Base-by-base conservation (phyloP, 1,139 yeast species). In the Debaryomyces subglobosus region DNA sequence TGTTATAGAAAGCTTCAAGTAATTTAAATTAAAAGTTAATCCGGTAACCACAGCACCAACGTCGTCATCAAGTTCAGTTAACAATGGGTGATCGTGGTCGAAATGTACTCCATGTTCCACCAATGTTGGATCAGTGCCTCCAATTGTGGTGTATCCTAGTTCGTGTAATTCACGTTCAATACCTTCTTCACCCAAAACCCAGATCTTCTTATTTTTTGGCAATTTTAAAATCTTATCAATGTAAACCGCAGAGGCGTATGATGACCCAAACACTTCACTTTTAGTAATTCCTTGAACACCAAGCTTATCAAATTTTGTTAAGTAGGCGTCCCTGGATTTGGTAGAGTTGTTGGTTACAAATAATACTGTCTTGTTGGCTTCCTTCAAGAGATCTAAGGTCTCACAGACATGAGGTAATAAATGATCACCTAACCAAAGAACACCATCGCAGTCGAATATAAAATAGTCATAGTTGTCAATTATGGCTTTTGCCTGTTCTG, bases 321-420 rank as follows among this genome's bases (percentile, higher is more conserved):
- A 77, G 65, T 95, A 94, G 44, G 86, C 86, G 44, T 72, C 68
- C 53, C 99, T 77, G 2, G 97, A 86, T 67, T 94, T 94, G 32
- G 97, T 89, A 15, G 97, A 89, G 69, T 94, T 94, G 74, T 94
- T 94, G 46, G 99, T 92, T 30, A 95, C 99, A 67, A 94, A 94
- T 43, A 91, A 78, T 44, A 90, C 75, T 47, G 85, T 81, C 65
- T 94, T 94, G 12, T 63, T 60, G 43, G 52, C 50, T 8, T 57
- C 47, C 50, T 69, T 74, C 47, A 76, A 63, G 32, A 72, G 55
- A 9, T 58, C 59, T 30, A 76, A 61, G 2, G 81, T 74, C 53
- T 76, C 79, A 6, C 61, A 64, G 5, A 74, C 72, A 10, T 62
- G 58, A 1, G 80, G 80, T 37, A 76, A 60, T 37, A 76, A 56